Base-by-base conservation (phyloP, 495 filamentous ascomycete genomes). In the Tuber brumale region DNA sequence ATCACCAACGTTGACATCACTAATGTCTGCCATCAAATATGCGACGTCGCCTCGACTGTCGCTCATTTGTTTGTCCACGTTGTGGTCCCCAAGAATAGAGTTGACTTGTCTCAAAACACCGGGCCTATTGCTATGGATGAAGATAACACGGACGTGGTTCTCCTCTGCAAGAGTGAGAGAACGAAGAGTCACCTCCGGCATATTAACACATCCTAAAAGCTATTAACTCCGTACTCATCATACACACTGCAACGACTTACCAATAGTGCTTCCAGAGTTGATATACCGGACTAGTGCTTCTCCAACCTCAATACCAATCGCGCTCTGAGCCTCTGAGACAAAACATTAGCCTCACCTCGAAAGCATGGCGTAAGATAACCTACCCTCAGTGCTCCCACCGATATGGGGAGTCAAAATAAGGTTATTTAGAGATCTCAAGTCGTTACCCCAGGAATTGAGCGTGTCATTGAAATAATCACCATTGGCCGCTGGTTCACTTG, bases 21-120 rank as follows among this genome's bases (percentile, higher is more conserved):
- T 97, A 74, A 99, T 92, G 85, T 99, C 95, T 31, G 95, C 95
- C 94, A 99, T 97, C 76, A 98, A 86, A 83, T 98, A 99, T 41
- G 95, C 95, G 85, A 92, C 92, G 84, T 97, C 94, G 77, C 93
- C 95, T 86, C 91, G 90, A 85, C 91, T 95, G 82, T 97, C 95
- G 51, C 93, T 95, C 86, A 94, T 97, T 84, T 99, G 95, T 85
- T 97, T 97, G 84, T 97, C 95, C 76, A 99, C 94, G 83, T 99
- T 99, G 86, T 99, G 94, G 75, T 95, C 90, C 27, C 90, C 92
- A 77, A 97, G 89, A 73, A 97, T 92, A 81, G 94, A 91, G 86
- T 97, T 99, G 66, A 99, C 93, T 87, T 90, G 93, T 74, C 92
- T 89, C 84, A 99, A 86, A 74, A 99, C 95, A 85, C 95, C 95